phyloP scores from a whole-genome alignment of 305 asterid species.

The Petunia hybrid region DNA sequence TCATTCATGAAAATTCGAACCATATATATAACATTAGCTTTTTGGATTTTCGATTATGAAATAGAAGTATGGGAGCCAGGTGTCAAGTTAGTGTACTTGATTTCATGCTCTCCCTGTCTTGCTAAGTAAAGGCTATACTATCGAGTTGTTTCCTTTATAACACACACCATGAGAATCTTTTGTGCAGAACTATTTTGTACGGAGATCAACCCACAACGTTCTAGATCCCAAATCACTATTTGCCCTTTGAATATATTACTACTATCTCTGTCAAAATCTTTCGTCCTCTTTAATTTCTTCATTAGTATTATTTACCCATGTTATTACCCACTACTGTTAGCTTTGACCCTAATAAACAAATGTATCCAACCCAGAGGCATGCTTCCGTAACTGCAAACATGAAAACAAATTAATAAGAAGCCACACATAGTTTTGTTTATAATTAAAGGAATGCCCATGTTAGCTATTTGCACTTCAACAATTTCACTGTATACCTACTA shows the following conservation, averaged over 20 bases:
- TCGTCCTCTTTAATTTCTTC: not conserved
- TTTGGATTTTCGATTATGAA: not conserved
- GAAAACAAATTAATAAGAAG: not conserved
- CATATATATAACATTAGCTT: too few species aligned
- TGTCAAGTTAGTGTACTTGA: constrained; percentile 44
- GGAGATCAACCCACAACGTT: constrained; percentile 31
- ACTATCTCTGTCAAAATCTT: not conserved
- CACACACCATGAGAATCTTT: constrained; percentile 57
- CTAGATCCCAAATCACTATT: constrained; percentile 40
- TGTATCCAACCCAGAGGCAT: not conserved
- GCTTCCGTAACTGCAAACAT: constrained; percentile 1
- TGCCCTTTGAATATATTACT: constrained; percentile 18
- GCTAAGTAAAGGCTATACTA: constrained; percentile 45
- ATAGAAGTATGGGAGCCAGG: constrained; percentile 39
- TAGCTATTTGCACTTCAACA: too few species aligned
- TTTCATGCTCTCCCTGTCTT: constrained; percentile 41
- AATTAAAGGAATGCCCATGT: too few species aligned
- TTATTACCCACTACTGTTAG: constrained; percentile 3
- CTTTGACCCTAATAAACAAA: not conserved
- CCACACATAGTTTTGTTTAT: not conserved
- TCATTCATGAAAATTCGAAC: too few species aligned
- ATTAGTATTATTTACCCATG: not conserved
- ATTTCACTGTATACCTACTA: too few species aligned
- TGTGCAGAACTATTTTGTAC: constrained; percentile 32
- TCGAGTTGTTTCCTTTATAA: constrained; percentile 53